These are phyloP conservation scores for Nemania bipapillata DNA, from an alignment of 2,329 filamentous ascomycete species.

Conservation along the genomic window DNA sequence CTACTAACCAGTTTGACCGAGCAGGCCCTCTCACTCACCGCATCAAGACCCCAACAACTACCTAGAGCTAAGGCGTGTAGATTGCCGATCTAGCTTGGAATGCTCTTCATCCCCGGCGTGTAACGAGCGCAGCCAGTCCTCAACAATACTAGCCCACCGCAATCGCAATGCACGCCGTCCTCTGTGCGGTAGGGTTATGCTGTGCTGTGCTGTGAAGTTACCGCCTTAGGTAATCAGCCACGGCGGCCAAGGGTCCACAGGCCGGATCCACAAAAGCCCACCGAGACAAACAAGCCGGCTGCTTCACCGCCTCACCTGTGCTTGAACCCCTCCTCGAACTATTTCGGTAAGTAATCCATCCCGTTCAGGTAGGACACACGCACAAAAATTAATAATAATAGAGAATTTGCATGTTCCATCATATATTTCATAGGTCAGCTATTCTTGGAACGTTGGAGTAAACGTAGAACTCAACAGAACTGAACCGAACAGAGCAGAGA, in stretches of 20 bases:
- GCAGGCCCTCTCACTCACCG: background rate
- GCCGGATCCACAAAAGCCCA: background rate
- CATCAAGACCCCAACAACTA: background rate
- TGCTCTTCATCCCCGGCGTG: background rate
- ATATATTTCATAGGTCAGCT: background rate
- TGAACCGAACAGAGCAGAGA: background rate
- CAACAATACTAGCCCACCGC: background rate
- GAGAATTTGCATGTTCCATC: background rate
- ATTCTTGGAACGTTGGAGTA: background rate
- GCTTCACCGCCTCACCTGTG: background rate
- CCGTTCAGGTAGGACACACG: background rate
- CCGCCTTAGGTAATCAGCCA: background rate
- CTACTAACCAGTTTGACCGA: background rate
- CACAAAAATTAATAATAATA: background rate
- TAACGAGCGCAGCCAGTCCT: background rate
- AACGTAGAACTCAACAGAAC: background rate
- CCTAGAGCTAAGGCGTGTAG: background rate
- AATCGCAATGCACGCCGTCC: background rate
- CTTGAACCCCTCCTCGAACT: background rate
- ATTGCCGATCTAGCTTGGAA: background rate
- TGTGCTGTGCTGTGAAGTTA: background rate
- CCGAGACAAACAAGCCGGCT: background rate
- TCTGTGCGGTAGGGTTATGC: background rate
- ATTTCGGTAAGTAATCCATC: too few species aligned
- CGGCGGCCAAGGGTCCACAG: background rate